Conservation (phyloP, 2,329 filamentous ascomycete genomes). For the Cercospora sp. region DNA sequence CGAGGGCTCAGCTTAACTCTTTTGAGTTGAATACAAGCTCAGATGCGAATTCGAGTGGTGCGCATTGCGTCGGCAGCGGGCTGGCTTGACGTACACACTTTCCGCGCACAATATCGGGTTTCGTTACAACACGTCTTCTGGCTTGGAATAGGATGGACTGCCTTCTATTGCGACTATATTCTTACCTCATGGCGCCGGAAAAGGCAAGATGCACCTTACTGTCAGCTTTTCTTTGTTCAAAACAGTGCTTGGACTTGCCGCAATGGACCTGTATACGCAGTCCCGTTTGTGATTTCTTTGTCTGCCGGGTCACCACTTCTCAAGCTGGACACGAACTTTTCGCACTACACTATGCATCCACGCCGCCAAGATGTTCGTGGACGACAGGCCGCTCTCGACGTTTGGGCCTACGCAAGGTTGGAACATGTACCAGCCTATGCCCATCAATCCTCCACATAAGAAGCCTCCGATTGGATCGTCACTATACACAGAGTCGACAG, state of each 20-base stretch:
- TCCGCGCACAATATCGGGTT: neutral
- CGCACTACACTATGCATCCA: neutral
- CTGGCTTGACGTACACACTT: neutral
- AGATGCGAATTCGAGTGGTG: neutral
- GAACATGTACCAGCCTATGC: slow-evolving; percentile 18
- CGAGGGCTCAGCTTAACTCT: neutral
- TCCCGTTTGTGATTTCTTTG: slow-evolving; percentile 13
- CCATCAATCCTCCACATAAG: slow-evolving; percentile 17
- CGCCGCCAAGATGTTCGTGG: slow-evolving; percentile 28
- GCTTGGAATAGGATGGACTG: neutral
- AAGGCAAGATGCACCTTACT: neutral
- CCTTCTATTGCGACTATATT: neutral
- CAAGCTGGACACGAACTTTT: neutral
- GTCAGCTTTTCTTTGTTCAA: slow-evolving; percentile 11
- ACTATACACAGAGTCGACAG: slow-evolving; percentile 11
- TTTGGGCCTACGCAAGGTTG: slow-evolving; percentile 28
- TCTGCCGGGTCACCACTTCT: neutral
- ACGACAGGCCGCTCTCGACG: slow-evolving; percentile 29
- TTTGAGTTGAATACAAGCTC: neutral
- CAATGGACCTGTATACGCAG: neutral
- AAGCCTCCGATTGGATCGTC: slow-evolving; percentile 20
- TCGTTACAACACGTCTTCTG: neutral
- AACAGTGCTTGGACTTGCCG: neutral
- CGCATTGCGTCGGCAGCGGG: neutral
- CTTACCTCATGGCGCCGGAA: neutral